Evolutionary conservation across 2,329 filamentous ascomycete species (phyloP).

Genomic region (Atkinsonella texensis): DNA sequence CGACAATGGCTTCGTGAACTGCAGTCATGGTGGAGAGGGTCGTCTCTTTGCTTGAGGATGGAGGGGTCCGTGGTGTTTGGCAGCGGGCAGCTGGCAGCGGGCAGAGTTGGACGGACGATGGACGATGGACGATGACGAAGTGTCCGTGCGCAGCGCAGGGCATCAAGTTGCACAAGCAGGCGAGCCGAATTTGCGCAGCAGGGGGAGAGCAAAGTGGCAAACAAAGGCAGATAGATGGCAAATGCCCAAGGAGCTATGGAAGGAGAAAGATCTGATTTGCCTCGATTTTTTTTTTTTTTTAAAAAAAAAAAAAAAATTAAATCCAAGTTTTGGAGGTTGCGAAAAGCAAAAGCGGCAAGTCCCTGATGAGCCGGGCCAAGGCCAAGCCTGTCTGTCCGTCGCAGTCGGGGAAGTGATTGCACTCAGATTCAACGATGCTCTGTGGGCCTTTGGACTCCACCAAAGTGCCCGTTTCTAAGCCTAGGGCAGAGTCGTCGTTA

Average conservation of each 20-base stretch:
- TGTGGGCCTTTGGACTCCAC: slow-evolving; percentile 8
- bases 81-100: not conserved
- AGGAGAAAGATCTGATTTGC: too few species aligned
- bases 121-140: not conserved
- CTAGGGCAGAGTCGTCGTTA: slow-evolving; percentile 13
- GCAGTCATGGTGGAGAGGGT: slow-evolving; percentile 11
- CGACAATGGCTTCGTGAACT: slow-evolving; percentile 13
- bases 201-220: not conserved
- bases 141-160: not conserved
- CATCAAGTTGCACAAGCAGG: not conserved
- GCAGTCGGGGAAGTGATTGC: too few species aligned
- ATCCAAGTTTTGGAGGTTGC: not conserved
- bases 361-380: not conserved
- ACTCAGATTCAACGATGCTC: slow-evolving; percentile 14
- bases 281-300: too few species aligned
- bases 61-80: not conserved
- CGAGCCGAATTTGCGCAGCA: not conserved
- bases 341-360: not conserved
- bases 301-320: not conserved
- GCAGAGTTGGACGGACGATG: too few species aligned
- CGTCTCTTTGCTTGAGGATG: not conserved
- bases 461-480: slow-evolving; percentile 7
- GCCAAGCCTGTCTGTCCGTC: too few species aligned
- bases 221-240: not conserved
- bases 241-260: not conserved